Evolutionary conservation across 139 green algal genomes (phyloP).

Genomic region (Tetradesmus lagerheimii): DNA sequence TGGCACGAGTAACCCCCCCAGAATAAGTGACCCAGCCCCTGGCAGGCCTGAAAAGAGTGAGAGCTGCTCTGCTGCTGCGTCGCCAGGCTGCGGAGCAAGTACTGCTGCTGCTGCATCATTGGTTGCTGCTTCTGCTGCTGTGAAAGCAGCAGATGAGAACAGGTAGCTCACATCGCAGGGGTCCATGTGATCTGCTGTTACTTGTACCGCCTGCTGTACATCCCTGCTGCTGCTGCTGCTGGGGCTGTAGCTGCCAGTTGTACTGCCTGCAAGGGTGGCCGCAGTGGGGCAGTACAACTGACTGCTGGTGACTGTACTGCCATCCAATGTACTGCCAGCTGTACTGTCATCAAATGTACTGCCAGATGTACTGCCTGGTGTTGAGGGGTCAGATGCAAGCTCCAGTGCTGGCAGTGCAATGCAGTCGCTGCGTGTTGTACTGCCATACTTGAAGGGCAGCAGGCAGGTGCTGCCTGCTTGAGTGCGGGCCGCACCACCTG

Average conservation of each 20-base stretch:
- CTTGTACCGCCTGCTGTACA: neutral
- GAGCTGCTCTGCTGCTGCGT: neutral
- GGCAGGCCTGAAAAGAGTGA: conserved; percentile 10
- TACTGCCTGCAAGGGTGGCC: conserved; percentile 1
- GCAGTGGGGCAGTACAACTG: conserved; percentile 13
- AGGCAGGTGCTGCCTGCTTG: neutral
- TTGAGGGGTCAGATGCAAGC: neutral
- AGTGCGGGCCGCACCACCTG: neutral
- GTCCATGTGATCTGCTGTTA: neutral
- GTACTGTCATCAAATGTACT: neutral
- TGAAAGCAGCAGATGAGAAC: neutral
- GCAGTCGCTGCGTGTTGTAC: neutral
- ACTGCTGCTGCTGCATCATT: neutral
- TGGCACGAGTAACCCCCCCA: conserved; percentile 9
- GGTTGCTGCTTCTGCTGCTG: neutral
- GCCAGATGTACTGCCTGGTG: neutral
- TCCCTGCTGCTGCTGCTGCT: neutral
- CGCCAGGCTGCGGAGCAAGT: neutral
- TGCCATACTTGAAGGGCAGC: conserved; percentile 21
- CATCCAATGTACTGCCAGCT: neutral
- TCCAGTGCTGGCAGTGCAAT: neutral
- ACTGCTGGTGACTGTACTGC: neutral
- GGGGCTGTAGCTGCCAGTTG: neutral
- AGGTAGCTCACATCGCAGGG: neutral
- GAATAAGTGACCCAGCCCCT: neutral